Percentiles rank a stretch among this genome's conserved stretches.
phyloP scores from a whole-genome alignment of 2,329 filamentous ascomycete species.

The Pseudogymnoascus sp. region DNA sequence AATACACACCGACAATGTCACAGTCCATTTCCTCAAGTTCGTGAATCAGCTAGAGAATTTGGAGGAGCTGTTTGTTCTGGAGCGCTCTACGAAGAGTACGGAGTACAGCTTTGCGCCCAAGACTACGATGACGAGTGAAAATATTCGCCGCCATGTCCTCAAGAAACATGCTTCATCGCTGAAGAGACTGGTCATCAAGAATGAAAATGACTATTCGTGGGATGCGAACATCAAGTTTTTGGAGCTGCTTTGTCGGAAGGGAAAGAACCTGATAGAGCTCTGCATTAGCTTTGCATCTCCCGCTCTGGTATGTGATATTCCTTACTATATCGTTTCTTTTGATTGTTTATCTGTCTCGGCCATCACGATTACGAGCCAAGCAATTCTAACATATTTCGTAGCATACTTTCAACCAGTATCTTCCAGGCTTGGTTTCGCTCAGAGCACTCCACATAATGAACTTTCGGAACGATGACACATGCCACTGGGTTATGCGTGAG shows the following conservation, averaged over 20 bases:
- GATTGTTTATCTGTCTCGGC: neutral
- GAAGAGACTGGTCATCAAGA: constrained; percentile 51
- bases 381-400: constrained; percentile 23
- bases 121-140: constrained; percentile 43
- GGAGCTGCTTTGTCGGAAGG: constrained; percentile 44
- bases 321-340: constrained; percentile 37
- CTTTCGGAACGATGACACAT: constrained; percentile 48
- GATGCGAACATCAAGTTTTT: constrained; percentile 48
- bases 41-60: constrained; percentile 45
- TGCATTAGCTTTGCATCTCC: constrained; percentile 41
- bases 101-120: constrained; percentile 45
- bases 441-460: constrained; percentile 47
- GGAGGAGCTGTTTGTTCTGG: constrained; percentile 51
- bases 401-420: constrained; percentile 50
- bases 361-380: constrained; percentile 7
- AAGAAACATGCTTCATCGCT: constrained; percentile 49
- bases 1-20: constrained; percentile 57
- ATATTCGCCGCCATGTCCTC: constrained; percentile 49
- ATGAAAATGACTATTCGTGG: constrained; percentile 46
- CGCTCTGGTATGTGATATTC: constrained; percentile 45
- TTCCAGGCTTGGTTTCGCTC: constrained; percentile 40
- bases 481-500: constrained; percentile 48
- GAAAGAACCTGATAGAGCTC: constrained; percentile 44
- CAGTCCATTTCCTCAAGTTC: constrained; percentile 44
- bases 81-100: constrained; percentile 42